phyloP scores from a whole-genome alignment of 768 basidiomycete genomes.

The Kwoniella pini region DNA sequence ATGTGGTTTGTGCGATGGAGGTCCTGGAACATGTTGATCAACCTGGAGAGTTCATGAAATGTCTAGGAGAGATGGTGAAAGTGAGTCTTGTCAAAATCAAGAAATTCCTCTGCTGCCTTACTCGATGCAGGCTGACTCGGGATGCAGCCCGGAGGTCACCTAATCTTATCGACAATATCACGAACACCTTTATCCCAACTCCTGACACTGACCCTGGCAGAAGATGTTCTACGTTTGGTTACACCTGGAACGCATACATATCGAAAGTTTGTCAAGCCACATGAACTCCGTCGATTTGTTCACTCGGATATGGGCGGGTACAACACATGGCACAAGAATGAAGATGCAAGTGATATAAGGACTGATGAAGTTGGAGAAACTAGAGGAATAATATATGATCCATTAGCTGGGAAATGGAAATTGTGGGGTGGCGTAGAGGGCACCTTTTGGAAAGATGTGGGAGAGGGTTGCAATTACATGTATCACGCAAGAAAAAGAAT shows the following conservation, averaged over 20 bases:
- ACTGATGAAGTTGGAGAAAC: conserved; percentile 44
- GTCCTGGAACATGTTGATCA: conserved; percentile 97
- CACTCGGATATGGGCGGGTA: conserved; percentile 59
- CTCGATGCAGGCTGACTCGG: neutral
- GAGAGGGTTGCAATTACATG: conserved; percentile 54
- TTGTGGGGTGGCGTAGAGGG: conserved; percentile 51
- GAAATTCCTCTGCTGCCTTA: too few species aligned
- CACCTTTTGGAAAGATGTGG: conserved; percentile 40
- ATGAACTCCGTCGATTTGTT: conserved; percentile 83
- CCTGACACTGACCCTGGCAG: conserved; percentile 74
- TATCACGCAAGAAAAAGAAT: conserved; percentile 51
- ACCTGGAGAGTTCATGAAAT: conserved; percentile 76
- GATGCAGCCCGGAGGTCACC: conserved; percentile 84
- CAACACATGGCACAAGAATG: conserved; percentile 43
- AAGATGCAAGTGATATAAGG: conserved; percentile 33
- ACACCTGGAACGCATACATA: conserved; percentile 86
- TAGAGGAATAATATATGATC: conserved; percentile 55
- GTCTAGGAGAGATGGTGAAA: conserved; percentile 82
- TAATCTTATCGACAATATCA: conserved; percentile 92
- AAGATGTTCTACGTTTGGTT: conserved; percentile 77
- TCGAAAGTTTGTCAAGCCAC: conserved; percentile 82
- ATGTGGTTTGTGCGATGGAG: conserved; percentile 96
- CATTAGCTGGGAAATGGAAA: conserved; percentile 49
- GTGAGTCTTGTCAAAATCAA: conserved; percentile 57
- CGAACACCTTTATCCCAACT: conserved; percentile 75